Evolutionary conservation across 495 filamentous ascomycete genomes (phyloP).

Genomic region (Hypoxylon trugodes): DNA sequence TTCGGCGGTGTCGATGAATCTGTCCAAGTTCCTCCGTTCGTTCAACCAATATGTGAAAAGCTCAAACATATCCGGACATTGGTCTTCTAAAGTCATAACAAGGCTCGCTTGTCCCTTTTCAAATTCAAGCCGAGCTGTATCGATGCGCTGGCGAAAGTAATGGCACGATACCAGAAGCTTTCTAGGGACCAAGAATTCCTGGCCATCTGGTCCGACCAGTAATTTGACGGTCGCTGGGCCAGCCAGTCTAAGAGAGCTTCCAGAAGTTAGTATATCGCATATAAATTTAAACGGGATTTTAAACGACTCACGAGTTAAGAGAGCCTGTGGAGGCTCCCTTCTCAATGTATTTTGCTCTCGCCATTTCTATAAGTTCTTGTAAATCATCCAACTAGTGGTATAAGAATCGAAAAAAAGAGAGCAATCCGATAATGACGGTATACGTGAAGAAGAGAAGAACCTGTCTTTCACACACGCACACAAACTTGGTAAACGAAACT

Average conservation of each 20-base stretch:
- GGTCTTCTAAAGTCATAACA: conserved; percentile 51
- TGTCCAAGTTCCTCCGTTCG: conserved; percentile 46
- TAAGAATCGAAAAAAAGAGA: background rate
- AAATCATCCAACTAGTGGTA: background rate
- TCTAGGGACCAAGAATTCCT: conserved; percentile 52
- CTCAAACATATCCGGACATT: conserved; percentile 56
- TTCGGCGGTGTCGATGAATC: conserved; percentile 50
- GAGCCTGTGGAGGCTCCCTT: conserved; percentile 21
- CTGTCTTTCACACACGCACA: background rate
- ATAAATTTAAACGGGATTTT: background rate
- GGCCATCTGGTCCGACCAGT: conserved; percentile 52
- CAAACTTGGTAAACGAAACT: background rate
- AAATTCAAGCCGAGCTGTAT: conserved; percentile 35
- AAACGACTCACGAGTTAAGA: conserved; percentile 30
- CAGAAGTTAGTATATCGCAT: background rate
- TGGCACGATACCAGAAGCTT: conserved; percentile 50
- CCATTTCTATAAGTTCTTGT: conserved; percentile 25
- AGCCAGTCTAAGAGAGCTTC: conserved; percentile 28
- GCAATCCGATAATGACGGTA: no score
- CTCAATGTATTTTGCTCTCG: conserved; percentile 24
- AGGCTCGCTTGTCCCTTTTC: conserved; percentile 37
- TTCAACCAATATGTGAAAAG: conserved; percentile 58
- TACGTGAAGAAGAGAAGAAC: no score
- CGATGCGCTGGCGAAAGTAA: conserved; percentile 54
- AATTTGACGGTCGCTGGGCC: conserved; percentile 50